Evolutionary conservation across 1,139 yeast genomes (phyloP), one percentile per base, ranked within the genome.

Genomic region (Blastobotrys malaysiensis): DNA sequence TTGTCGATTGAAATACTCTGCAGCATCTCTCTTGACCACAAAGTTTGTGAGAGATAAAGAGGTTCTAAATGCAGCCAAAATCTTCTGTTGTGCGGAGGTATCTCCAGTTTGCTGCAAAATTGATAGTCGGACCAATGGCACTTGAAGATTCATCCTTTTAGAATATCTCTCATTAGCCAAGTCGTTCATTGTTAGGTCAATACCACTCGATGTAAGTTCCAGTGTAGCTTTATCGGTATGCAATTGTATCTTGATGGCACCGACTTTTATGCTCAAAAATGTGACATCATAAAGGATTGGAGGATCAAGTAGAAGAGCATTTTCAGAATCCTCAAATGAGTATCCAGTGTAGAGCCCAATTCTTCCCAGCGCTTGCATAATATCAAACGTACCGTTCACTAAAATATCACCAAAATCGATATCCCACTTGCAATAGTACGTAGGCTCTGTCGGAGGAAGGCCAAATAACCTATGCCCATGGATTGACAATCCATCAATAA

Each of bases 381-480:
- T 78, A 1, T 65, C 65, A 0, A 84, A 74, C 2, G 77, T 73
- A 1, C 89, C 79, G 57, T 82, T 77, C 14, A 88, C 72, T 1
- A 65, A 58, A 14, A 90, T 72, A 4, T 74, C 74, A 9, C 90
- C 95, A 1, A 86, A 69, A 27, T 80, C 81, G 60, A 91, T 81
- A 60, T 87, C 91, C 98, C 98, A 93, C 59, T 88, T 85, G 65
- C 97, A 90, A 60, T 81, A 83, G 65, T 88, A 93, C 0, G 97
- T 88, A 1, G 93, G 88, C 66, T 88, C 96, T 1, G 78, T 75
- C 0, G 97, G 97, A 0, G 97, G 97, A 1, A 89, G 69, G 0
- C 99, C 98, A 75, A 90, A 89, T 83, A 90, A 82, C 65, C 98
- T 77, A 67, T 91, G 96, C 0, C 96, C 93, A 69, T 87, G 96